A percentile compares a stretch with the other conserved stretches of the same genome.
phyloP scores from a whole-genome alignment of 108 stramenopile species.

The Craspedostauros australis region DNA sequence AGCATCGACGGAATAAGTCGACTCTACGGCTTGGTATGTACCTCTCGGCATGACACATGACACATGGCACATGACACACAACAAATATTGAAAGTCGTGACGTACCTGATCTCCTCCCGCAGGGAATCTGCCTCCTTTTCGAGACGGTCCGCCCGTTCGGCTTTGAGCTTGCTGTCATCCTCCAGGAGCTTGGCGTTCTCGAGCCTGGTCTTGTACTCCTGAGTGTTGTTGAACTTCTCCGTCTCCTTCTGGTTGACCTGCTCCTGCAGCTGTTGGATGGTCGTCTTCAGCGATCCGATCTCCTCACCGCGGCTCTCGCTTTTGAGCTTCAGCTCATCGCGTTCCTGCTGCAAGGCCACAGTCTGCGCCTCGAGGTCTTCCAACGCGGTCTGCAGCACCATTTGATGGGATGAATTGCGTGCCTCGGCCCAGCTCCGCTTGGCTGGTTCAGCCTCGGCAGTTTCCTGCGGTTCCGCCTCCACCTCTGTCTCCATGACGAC shows the following conservation, averaged over 20 bases:
- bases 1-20: too few species aligned
- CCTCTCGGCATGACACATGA: too few species aligned
- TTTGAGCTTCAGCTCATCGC: neutral
- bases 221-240: slow-evolving; percentile 5
- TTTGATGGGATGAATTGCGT: slow-evolving; percentile 9
- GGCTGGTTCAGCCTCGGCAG: too few species aligned
- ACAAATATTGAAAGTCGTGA: slow-evolving; percentile 2
- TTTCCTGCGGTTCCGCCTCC: too few species aligned
- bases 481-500: too few species aligned
- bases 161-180: slow-evolving; percentile 1
- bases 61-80: neutral
- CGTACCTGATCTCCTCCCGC: slow-evolving; percentile 72
- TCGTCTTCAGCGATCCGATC: neutral
- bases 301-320: neutral
- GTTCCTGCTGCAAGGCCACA: slow-evolving; percentile 16
- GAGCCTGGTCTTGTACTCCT: neutral
- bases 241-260: neutral
- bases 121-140: slow-evolving; percentile 52
- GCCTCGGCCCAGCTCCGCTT: slow-evolving; percentile 22
- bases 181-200: neutral
- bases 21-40: too few species aligned
- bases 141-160: slow-evolving; percentile 41
- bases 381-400: slow-evolving; percentile 16
- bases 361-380: slow-evolving; percentile 16
- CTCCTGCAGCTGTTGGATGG: neutral